phyloP scores from a whole-genome alignment of 1,284 basidiomycete species.

The Vanrija pseudolonga region DNA sequence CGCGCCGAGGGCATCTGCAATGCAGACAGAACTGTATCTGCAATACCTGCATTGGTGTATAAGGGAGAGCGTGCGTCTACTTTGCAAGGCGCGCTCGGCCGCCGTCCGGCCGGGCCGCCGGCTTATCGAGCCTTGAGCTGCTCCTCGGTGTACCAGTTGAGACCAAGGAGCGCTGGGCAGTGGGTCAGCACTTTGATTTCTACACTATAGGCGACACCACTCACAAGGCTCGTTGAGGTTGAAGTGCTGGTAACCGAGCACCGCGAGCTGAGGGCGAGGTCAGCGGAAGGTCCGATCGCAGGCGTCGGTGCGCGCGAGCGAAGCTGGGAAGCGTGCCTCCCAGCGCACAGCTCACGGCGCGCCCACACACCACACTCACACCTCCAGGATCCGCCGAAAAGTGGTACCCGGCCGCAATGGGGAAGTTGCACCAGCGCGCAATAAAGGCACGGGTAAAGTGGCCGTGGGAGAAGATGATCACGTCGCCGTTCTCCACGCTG shows the following conservation, averaged over 20 bases:
- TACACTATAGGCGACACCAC: conserved; percentile 16
- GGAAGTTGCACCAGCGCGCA: conserved; percentile 49
- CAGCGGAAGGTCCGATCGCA: background rate
- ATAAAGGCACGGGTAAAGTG: conserved; percentile 84
- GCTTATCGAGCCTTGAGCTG: conserved; percentile 13
- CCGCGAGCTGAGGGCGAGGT: conserved; percentile 29
- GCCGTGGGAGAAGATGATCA: conserved; percentile 56
- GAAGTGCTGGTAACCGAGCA: conserved; percentile 51
- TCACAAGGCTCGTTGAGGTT: conserved; percentile 48
- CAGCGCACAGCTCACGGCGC: background rate
- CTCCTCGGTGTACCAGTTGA: conserved; percentile 50
- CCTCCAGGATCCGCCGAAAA: conserved; percentile 48
- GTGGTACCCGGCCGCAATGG: conserved; percentile 48
- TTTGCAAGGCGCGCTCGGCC: too few species aligned
- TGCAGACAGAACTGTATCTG: too few species aligned
- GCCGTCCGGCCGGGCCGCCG: too few species aligned
- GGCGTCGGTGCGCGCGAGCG: background rate
- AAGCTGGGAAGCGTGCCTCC: too few species aligned
- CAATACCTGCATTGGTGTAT: too few species aligned
- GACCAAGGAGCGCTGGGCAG: conserved; percentile 39
- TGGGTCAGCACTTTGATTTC: conserved; percentile 9
- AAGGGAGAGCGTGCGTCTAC: too few species aligned
- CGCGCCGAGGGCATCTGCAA: too few species aligned
- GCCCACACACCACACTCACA: conserved; percentile 10
- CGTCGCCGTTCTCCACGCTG: conserved; percentile 39